Base-by-base conservation (phyloP, 2,329 filamentous ascomycete genomes). In the Torrubiella hemipterigena region DNA sequence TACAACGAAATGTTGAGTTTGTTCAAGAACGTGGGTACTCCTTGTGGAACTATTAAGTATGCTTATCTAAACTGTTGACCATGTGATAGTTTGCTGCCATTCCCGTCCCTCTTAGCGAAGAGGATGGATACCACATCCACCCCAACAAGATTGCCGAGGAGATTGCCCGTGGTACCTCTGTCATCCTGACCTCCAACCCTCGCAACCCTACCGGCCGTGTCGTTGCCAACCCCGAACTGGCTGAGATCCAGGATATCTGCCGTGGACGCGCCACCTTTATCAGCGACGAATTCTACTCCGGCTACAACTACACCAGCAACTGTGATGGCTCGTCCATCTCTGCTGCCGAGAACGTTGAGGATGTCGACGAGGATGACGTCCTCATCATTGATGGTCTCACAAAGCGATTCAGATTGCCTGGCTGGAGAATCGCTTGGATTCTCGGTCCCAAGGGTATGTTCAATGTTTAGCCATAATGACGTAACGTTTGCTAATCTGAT, bases 1-100 rank as follows among this genome's bases (percentile, higher is more conserved):
- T 96, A 96, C 66, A 94, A 93, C 50, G 87, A 95, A 65, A 95
- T 96, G 87, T 61, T 95, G 61, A 85, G 79, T 35, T 65, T 95
- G 36, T 95, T 96, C 70, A 86, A 83, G 61, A 94, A 94, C 56
- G 74, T 77, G 47, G 45, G 69, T 53, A 13, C n/a, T 25, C 18
- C 12, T 13, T 12, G 13, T 20, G 7, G 27, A 17, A 21, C 16
- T 17, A 17, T 18, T 17, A n/a, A n/a, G n/a, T n/a, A n/a, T n/a
- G n/a, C n/a, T n/a, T n/a, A n/a, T n/a, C n/a, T n/a, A n/a, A n/a
- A n/a, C n/a, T n/a, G n/a, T n/a, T n/a, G n/a, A n/a, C n/a, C n/a
- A n/a, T n/a, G n/a, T n/a, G n/a, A 11, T 27, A 83, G 77, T 93
- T 93, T 49, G 81, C 83, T 26, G 81, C 83, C 33, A 84, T 93